These are phyloP conservation scores for Ogataea glucozyma DNA, from an alignment of 805 yeast genomes.

Conservation along the genomic window DNA sequence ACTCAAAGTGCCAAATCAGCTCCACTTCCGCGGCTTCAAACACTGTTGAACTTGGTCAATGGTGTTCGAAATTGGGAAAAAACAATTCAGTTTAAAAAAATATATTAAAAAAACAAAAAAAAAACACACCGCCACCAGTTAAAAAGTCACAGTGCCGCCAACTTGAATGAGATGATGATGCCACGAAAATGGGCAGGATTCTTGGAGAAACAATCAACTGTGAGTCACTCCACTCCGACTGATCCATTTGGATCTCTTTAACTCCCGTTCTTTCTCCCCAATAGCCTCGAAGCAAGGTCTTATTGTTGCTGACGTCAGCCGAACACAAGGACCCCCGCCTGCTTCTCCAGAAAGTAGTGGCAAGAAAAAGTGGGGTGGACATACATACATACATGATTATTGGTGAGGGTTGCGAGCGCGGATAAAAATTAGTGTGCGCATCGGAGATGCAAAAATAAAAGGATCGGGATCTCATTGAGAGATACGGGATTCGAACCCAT, in stretches of 20 bases:
- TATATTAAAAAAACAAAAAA: background rate
- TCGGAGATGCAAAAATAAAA: conserved; percentile 27
- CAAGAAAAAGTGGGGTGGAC: conserved; percentile 7
- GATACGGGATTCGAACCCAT: conserved; percentile 94
- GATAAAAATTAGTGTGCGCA: background rate
- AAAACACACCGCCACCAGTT: conserved; percentile 9
- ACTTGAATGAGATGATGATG: background rate
- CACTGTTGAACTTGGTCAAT: background rate
- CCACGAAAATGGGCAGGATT: too few species aligned
- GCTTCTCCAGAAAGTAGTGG: conserved; percentile 9
- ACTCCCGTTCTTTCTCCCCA: background rate
- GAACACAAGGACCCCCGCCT: conserved; percentile 4
- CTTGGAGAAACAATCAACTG: too few species aligned
- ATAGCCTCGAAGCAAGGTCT: background rate
- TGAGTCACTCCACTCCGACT: background rate
- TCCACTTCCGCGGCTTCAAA: background rate
- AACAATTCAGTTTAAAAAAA: conserved; percentile 1
- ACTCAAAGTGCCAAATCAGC: too few species aligned
- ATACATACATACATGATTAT: too few species aligned
- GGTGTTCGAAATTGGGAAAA: conserved; percentile 2
- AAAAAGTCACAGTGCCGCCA: conserved; percentile 2
- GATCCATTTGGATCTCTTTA: background rate
- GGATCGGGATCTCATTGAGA: conserved; percentile 46
- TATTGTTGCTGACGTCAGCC: conserved; percentile 1
- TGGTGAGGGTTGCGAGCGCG: conserved; percentile 1